Base-by-base conservation (phyloP, 2,329 filamentous ascomycete species). In the Capronia epimyces region DNA sequence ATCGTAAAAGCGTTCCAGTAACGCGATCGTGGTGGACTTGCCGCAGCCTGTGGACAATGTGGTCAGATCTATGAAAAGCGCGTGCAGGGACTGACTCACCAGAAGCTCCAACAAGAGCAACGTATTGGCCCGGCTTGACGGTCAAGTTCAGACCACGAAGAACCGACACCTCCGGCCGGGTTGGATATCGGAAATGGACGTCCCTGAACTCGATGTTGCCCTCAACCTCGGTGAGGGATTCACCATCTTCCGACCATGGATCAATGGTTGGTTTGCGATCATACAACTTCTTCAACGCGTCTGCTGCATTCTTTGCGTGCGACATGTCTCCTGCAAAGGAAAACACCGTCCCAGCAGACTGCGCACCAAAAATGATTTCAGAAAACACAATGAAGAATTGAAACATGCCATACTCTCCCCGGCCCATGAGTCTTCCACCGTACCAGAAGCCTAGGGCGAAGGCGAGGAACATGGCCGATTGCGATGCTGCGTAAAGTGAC, bases 1-100 rank as follows among this genome's bases (percentile, higher is more conserved):
- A 62, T 97, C 89, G 65, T 97, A 97, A 73, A 97, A 97, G 27
- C 93, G 86, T 67, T 97, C 91, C 25, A 97, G 75, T 3, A 97
- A 77, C 2, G 88, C 86, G 65, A 97, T 95, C 0, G 90, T 94
- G 0, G 93, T 97, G 43, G 83, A 89, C 74, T 98, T 97, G 51
- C 93, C 93, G 64, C 90, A 95, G 2, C 93, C 91, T 45, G 24
- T n/a, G n/a, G n/a, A n/a, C 7, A 7, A 32, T n/a, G 29, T n/a
- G 25, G 29, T 32, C n/a, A 32, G 29, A 32, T 32, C 13, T n/a
- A 3, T n/a, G n/a, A 6, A 43, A 13, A 10, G 12, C 24, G 1
- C 9, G 6, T 31, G 10, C 24, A 32, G 4, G 16, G 9, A 15
- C 13, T 31, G 24, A 31, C 47, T 40, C 24, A 49, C 47, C 53